phyloP scores from a whole-genome alignment of 768 basidiomycete genomes.

The Pleurotus djamor region DNA sequence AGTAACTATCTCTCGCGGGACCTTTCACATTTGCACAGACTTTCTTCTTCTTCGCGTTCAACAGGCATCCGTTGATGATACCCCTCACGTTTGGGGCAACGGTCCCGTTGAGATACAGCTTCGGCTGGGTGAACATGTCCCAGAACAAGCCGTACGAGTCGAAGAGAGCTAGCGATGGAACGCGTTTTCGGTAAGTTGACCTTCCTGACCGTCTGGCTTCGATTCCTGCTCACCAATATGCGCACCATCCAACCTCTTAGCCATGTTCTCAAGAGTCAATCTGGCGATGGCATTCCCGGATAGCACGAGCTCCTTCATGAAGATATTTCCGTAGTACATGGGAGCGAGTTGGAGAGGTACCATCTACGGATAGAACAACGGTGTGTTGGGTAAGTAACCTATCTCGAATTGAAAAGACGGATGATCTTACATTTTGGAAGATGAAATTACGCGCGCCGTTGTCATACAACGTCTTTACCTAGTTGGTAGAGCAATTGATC shows the following conservation, averaged over 20 bases:
- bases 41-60: too few relatives aligned
- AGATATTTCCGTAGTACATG: slow-evolving; percentile 32
- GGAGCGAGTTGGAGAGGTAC: slow-evolving; percentile 34
- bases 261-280: slow-evolving; percentile 43
- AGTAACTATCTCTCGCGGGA: slow-evolving; percentile 50
- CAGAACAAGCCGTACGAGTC: slow-evolving; percentile 40
- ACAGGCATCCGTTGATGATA: slow-evolving; percentile 20
- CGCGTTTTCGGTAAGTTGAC: too few relatives aligned
- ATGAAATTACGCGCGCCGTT: slow-evolving; percentile 65
- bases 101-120: slow-evolving; percentile 46
- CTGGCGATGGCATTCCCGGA: slow-evolving; percentile 51
- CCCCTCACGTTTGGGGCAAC: slow-evolving; percentile 45
- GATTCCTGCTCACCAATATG: slow-evolving; percentile 37
- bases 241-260: slow-evolving; percentile 30
- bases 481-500: slow-evolving; percentile 55
- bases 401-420: too few relatives aligned
- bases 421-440: slow-evolving; percentile 68
- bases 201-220: too few relatives aligned
- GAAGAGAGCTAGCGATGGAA: slow-evolving; percentile 34
- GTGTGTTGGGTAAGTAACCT: too few relatives aligned
- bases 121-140: slow-evolving; percentile 35
- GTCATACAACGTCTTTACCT: slow-evolving; percentile 53
- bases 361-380: slow-evolving; percentile 31
- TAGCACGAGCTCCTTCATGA: slow-evolving; percentile 43
- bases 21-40: slow-evolving; percentile 36